A percentile compares a stretch with the other conserved stretches of the same genome.
Conservation (phyloP, 164 flowering plant genomes). For the Paratinospora sagittata region DNA sequence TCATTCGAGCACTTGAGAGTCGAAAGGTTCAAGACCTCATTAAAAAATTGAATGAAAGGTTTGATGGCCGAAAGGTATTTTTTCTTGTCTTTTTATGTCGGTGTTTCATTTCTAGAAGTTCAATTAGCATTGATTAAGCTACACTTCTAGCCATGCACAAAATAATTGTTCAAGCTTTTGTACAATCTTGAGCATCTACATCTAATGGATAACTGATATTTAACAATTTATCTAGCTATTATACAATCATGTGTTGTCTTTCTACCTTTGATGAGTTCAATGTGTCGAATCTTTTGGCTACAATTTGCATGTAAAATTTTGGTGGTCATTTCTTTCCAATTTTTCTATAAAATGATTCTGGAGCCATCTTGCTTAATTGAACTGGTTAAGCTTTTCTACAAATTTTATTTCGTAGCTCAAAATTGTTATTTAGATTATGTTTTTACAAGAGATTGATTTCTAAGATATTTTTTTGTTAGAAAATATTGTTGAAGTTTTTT, state of each 20-base stretch:
- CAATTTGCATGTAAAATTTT: neutral
- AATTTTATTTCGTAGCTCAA: neutral
- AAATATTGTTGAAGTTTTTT: no score
- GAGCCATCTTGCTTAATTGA: neutral
- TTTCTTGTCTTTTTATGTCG: neutral
- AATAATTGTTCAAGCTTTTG: neutral
- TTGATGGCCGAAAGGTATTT: conserved; percentile 71
- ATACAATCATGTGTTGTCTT: no score
- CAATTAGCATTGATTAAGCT: neutral
- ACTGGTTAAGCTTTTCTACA: neutral
- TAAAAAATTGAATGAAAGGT: conserved; percentile 62
- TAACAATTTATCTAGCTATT: no score
- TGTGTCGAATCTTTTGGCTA: neutral
- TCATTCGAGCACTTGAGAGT: conserved; percentile 69
- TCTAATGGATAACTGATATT: neutral
- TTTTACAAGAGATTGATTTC: no score
- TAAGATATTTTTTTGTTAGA: no score
- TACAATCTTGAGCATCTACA: neutral
- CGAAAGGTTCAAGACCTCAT: conserved; percentile 60
- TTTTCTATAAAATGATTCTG: neutral
- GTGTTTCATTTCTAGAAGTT: neutral
- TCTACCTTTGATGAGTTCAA: neutral
- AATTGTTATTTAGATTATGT: neutral
- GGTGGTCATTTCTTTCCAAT: neutral
- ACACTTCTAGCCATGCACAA: neutral